Evolutionary conservation across 768 basidiomycete species (phyloP).

Genomic region (Trametes cubensis): DNA sequence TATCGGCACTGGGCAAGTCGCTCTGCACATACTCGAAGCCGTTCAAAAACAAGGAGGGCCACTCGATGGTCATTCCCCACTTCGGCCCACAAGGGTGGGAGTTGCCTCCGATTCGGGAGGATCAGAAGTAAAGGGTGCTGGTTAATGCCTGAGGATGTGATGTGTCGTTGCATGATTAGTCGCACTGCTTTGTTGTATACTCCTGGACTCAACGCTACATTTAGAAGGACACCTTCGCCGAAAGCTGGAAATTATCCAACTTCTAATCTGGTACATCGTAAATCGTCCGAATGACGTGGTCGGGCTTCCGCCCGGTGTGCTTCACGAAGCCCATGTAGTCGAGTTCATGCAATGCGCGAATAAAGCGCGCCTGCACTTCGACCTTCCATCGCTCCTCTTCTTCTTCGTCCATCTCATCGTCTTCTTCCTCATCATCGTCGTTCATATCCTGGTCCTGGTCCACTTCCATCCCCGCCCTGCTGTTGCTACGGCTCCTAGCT

Average conservation of each 20-base stretch:
- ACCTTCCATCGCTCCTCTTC: slow-evolving; percentile 57
- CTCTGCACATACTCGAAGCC: slow-evolving; percentile 92
- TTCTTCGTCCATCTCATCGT: slow-evolving; percentile 28
- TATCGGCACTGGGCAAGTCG: slow-evolving; percentile 75
- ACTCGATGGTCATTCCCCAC: slow-evolving; percentile 75
- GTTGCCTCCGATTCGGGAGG: slow-evolving; percentile 63
- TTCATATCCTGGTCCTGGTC: slow-evolving; percentile 33
- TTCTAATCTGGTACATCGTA: slow-evolving; percentile 13
- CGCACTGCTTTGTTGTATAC: too few relatives aligned
- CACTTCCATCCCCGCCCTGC: slow-evolving; percentile 31
- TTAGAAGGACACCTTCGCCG: too few relatives aligned
- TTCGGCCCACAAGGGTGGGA: slow-evolving; percentile 90
- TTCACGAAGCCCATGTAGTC: slow-evolving; percentile 81
- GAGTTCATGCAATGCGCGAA: slow-evolving; percentile 78
- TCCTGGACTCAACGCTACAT: too few relatives aligned
- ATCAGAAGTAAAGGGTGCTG: slow-evolving; percentile 7
- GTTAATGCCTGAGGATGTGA: neutral
- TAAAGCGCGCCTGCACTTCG: slow-evolving; percentile 76
- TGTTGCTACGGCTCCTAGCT: slow-evolving; percentile 16
- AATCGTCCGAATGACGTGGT: slow-evolving; percentile 58
- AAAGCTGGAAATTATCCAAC: neutral
- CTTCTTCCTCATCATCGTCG: slow-evolving; percentile 36
- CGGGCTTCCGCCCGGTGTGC: slow-evolving; percentile 75
- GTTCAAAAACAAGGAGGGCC: slow-evolving; percentile 64
- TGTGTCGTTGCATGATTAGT: neutral